Conservation (phyloP, 768 basidiomycete species). For the Cystobasidium tubakii region DNA sequence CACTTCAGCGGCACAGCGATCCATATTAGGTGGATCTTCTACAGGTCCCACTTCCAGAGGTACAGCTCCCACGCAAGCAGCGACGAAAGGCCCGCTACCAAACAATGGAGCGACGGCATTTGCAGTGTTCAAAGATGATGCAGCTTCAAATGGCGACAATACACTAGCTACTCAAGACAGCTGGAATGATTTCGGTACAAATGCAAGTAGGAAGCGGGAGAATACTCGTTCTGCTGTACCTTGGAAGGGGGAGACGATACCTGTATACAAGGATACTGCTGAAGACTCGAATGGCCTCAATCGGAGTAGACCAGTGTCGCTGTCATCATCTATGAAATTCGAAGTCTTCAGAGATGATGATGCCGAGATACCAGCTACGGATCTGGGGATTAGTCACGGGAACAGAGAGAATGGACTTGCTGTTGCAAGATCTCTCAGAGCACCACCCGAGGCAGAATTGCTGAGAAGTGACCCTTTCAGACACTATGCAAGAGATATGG, state of each 20-base stretch:
- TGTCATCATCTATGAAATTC: conserved; percentile 49
- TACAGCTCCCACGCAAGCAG: background rate
- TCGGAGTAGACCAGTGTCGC: background rate
- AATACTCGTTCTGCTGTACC: conserved; percentile 50
- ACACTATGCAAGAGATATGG: conserved; percentile 46
- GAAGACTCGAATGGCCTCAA: conserved; percentile 3
- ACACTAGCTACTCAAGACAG: conserved; percentile 44
- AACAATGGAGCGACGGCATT: conserved; percentile 42
- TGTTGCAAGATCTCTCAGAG: conserved; percentile 38
- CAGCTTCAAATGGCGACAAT: conserved; percentile 8
- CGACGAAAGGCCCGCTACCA: conserved; percentile 30
- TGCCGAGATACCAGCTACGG: conserved; percentile 15
- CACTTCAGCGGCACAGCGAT: conserved; percentile 8
- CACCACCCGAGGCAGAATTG: conserved; percentile 50
- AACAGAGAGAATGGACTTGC: conserved; percentile 37
- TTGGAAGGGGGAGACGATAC: conserved; percentile 53
- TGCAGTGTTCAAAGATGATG: conserved; percentile 43
- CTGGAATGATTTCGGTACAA: conserved; percentile 53
- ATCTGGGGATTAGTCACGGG: conserved; percentile 38
- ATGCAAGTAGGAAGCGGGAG: conserved; percentile 52
- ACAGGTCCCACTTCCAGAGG: conserved; percentile 20
- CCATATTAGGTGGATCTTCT: conserved; percentile 16
- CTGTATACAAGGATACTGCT: conserved; percentile 46
- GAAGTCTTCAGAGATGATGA: conserved; percentile 52
- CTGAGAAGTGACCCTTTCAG: conserved; percentile 52